phyloP scores from a whole-genome alignment of 768 basidiomycete species.

The Dacryopinax spathularia region DNA sequence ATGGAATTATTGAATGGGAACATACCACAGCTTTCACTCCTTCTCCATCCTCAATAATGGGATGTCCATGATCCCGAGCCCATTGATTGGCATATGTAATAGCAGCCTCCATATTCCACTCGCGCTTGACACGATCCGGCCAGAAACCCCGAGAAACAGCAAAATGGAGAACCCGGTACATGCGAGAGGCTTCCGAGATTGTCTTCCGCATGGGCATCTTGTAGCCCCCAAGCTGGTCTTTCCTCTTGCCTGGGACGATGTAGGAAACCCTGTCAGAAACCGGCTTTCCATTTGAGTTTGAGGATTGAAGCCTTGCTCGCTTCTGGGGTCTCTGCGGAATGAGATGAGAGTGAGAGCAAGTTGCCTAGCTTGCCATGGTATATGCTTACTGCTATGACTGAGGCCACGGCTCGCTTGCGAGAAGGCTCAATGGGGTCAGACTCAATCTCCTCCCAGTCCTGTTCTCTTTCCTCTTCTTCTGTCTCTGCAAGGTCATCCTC shows the following conservation, averaged over 20 bases:
- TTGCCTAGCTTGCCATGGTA: no score
- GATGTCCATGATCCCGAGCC: not conserved
- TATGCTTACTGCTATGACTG: no score
- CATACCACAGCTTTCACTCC: not conserved
- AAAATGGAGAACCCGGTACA: not conserved
- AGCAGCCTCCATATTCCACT: not conserved
- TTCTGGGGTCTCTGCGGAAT: no score
- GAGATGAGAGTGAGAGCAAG: no score
- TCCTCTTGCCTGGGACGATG: not conserved
- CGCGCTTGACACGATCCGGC: not conserved
- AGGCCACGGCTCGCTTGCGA: no score
- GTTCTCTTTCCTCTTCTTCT: no score
- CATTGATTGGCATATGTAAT: not conserved
- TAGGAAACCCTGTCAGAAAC: not conserved
- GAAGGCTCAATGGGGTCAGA: no score
- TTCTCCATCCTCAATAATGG: not conserved
- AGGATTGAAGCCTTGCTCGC: no score
- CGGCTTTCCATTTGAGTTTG: no score
- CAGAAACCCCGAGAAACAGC: not conserved
- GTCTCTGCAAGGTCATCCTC: no score
- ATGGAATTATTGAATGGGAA: not conserved
- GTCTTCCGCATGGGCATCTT: not conserved
- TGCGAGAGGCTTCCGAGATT: not conserved
- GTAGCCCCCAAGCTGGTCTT: not conserved
- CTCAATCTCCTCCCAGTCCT: no score